Conservation (phyloP, 306 rosid species). For the Begonia fuchsioides region DNA sequence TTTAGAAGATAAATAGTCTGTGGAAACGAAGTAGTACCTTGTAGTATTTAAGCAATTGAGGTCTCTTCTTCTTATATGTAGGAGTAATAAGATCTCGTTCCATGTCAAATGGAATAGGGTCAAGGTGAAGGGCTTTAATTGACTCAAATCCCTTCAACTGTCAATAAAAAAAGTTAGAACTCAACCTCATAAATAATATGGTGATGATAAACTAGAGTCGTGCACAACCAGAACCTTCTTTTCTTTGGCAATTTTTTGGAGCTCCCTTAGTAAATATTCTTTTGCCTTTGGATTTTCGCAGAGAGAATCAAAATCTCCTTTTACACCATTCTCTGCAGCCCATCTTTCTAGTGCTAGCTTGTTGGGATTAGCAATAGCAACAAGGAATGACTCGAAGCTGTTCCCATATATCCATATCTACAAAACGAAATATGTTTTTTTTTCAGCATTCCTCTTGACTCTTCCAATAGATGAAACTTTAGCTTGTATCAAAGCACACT, state of each 20-base stretch:
- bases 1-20: not conserved
- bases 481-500: no score
- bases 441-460: no score
- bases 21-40: conserved; percentile 32
- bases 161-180: conserved; percentile 21
- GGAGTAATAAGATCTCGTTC: conserved; percentile 95
- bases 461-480: no score
- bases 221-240: conserved; percentile 47
- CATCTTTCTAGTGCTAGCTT: conserved; percentile 54
- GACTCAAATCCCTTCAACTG: conserved; percentile 95
- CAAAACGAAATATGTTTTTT: not conserved
- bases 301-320: conserved; percentile 52
- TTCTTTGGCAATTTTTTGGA: conserved; percentile 55
- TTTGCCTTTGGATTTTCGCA: conserved; percentile 61
- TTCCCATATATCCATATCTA: conserved; percentile 95
- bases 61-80: conserved; percentile 93
- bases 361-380: conserved; percentile 75
- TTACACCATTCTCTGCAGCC: conserved; percentile 67
- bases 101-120: conserved; percentile 83
- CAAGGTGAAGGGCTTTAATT: conserved; percentile 71
- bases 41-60: conserved; percentile 77
- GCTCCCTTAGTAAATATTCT: conserved; percentile 53
- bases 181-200: not conserved
- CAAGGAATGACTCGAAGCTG: conserved; percentile 90
- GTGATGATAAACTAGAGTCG: not conserved